These are phyloP conservation scores for Diddensiella caesifluorescens DNA, from an alignment of 805 yeast genomes.

Conservation along the genomic window DNA sequence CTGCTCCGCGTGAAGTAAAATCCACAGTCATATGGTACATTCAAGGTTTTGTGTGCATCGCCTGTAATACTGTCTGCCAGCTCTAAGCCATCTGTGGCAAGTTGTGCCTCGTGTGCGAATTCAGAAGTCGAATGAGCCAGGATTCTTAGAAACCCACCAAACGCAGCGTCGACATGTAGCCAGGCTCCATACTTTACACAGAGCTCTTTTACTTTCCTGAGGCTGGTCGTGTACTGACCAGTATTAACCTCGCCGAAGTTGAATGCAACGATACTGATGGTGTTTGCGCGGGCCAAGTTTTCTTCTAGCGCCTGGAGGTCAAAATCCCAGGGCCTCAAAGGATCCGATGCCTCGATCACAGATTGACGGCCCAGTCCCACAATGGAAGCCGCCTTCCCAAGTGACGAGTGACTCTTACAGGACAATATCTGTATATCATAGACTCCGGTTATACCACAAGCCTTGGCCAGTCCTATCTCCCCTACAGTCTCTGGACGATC, in stretches of 20 bases:
- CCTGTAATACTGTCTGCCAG: conserved; percentile 24
- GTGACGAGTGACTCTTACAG: conserved; percentile 20
- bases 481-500: conserved; percentile 5
- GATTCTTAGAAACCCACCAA: conserved; percentile 18
- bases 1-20: conserved; percentile 14
- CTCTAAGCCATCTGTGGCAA: conserved; percentile 19
- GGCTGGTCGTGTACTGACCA: conserved; percentile 19
- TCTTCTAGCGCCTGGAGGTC: conserved; percentile 15
- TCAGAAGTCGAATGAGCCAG: conserved; percentile 6
- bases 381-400: conserved; percentile 22
- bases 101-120: conserved; percentile 9
- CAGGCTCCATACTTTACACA: conserved; percentile 23
- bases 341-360: conserved; percentile 8
- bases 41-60: conserved; percentile 24
- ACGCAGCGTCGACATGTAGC: conserved; percentile 27
- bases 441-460: conserved; percentile 15
- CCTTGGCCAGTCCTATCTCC: conserved; percentile 18
- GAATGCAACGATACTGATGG: conserved; percentile 15
- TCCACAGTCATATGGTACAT: conserved; percentile 27
- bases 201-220: conserved; percentile 13
- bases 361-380: conserved; percentile 21
- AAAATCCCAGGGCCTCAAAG: conserved; percentile 18
- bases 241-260: conserved; percentile 25
- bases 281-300: conserved; percentile 1
- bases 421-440: conserved; percentile 14